phyloP scores from a whole-genome alignment of 2,329 filamentous ascomycete genomes.

The Colletotrichum australisinense region DNA sequence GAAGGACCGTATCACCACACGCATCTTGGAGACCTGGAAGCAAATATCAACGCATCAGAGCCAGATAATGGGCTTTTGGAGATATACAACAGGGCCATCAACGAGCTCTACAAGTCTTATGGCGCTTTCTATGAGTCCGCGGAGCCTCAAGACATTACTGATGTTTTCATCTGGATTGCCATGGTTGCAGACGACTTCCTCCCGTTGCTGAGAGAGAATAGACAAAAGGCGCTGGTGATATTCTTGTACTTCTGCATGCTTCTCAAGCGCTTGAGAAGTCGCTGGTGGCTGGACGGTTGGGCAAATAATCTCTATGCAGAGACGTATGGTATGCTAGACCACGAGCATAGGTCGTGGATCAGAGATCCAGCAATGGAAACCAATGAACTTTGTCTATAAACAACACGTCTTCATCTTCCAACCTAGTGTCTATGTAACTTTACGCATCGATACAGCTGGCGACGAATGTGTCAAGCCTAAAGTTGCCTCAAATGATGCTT shows the following conservation, averaged over 20 bases:
- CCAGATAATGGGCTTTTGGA: conserved; percentile 32
- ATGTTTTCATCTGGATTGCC: conserved; percentile 54
- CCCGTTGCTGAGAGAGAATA: conserved; percentile 43
- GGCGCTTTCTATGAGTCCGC: conserved; percentile 37
- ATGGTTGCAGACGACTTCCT: conserved; percentile 48
- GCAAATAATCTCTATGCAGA: conserved; percentile 44
- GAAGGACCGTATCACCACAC: conserved; percentile 34
- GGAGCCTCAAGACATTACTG: conserved; percentile 45
- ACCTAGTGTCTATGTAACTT: background rate
- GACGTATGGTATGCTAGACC: conserved; percentile 47
- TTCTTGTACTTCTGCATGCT: conserved; percentile 48
- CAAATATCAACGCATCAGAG: conserved; percentile 36
- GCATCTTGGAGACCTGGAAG: conserved; percentile 40
- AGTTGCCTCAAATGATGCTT: background rate
- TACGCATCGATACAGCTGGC: background rate
- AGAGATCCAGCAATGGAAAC: conserved; percentile 33
- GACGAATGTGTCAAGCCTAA: background rate
- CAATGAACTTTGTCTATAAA: conserved; percentile 7
- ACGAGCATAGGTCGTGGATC: conserved; percentile 49
- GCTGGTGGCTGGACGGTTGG: conserved; percentile 53
- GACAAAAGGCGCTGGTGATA: conserved; percentile 46
- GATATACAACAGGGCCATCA: conserved; percentile 46
- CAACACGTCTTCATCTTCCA: background rate
- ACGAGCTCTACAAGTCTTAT: conserved; percentile 48
- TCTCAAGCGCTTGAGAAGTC: conserved; percentile 42